Conservation (phyloP, 2,329 filamentous ascomycete species). For the Fusarium austroafricanum region DNA sequence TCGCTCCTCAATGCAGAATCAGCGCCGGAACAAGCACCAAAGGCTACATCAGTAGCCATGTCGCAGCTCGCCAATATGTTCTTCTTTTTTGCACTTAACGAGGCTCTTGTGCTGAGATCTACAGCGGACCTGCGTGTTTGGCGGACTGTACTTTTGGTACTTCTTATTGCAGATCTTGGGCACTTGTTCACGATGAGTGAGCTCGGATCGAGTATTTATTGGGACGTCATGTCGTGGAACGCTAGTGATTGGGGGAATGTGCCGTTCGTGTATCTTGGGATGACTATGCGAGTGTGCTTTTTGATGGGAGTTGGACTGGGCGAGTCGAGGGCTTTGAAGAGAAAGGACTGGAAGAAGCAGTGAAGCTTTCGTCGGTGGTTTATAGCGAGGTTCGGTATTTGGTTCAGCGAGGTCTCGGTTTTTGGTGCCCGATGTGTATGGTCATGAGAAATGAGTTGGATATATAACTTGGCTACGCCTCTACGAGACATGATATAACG, state of each 20-base stretch:
- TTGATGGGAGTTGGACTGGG: conserved; percentile 66
- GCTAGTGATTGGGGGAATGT: conserved; percentile 76
- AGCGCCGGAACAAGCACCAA: conserved; percentile 58
- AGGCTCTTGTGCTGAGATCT: conserved; percentile 78
- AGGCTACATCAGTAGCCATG: conserved; percentile 73
- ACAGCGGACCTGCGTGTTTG: conserved; percentile 77
- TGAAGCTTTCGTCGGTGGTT: conserved; percentile 1
- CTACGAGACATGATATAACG: conserved; percentile 13
- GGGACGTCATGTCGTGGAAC: conserved; percentile 72
- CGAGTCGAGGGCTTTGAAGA: conserved; percentile 42
- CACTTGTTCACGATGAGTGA: conserved; percentile 75
- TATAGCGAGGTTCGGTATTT: conserved; percentile 23
- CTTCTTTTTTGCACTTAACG: conserved; percentile 80
- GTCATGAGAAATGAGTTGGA: conserved; percentile 5
- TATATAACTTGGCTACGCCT: conserved; percentile 7
- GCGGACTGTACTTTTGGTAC: conserved; percentile 72
- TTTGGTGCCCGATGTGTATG: conserved; percentile 27
- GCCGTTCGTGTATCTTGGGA: conserved; percentile 76
- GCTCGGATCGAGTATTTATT: conserved; percentile 72
- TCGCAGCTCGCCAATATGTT: conserved; percentile 84
- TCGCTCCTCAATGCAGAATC: conserved; percentile 69
- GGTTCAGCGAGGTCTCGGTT: conserved; percentile 35
- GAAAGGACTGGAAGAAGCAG: conserved; percentile 42
- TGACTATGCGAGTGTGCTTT: conserved; percentile 69
- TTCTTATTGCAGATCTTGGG: conserved; percentile 81